A percentile compares a stretch with the other conserved stretches of the same genome.
These are phyloP conservation scores for Nigrospora osmanthi DNA, from an alignment of 2,329 filamentous ascomycete species.

Conservation along the genomic window DNA sequence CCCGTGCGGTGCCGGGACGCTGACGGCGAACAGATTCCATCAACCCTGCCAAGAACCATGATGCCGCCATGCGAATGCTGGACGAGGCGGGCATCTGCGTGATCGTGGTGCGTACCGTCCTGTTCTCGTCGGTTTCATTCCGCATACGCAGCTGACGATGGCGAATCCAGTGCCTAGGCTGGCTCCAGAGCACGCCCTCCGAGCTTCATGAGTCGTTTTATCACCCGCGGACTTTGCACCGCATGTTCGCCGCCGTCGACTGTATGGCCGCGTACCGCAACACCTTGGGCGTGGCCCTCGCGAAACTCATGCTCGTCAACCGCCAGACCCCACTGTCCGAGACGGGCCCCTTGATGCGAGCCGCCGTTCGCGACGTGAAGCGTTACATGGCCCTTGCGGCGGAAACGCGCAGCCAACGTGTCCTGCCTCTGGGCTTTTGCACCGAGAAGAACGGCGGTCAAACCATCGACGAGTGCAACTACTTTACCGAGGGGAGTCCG, in stretches of 20 bases:
- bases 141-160: neutral
- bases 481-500: neutral
- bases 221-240: constrained; percentile 31
- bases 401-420: constrained; percentile 2
- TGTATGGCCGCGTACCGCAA: constrained; percentile 17
- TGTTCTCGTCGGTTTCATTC: neutral
- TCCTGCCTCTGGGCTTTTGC: constrained; percentile 11
- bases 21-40: constrained; percentile 6
- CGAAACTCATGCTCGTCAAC: constrained; percentile 10
- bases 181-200: constrained; percentile 55
- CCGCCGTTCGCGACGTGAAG: constrained; percentile 18
- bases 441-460: neutral
- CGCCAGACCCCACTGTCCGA: neutral
- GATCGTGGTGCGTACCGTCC: constrained; percentile 11
- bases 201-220: constrained; percentile 47
- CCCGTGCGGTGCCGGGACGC: neutral
- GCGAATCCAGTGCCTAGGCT: constrained; percentile 5
- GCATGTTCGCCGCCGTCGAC: constrained; percentile 13
- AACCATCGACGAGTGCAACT: neutral
- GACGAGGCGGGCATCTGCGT: constrained; percentile 18
- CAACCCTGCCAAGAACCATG: constrained; percentile 10
- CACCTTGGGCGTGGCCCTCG: constrained; percentile 16
- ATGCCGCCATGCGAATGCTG: constrained; percentile 13
- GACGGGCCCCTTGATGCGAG: constrained; percentile 11
- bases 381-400: constrained; percentile 13